Conservation (phyloP, 2,329 filamentous ascomycete species). For the Dactylellina sp. region DNA sequence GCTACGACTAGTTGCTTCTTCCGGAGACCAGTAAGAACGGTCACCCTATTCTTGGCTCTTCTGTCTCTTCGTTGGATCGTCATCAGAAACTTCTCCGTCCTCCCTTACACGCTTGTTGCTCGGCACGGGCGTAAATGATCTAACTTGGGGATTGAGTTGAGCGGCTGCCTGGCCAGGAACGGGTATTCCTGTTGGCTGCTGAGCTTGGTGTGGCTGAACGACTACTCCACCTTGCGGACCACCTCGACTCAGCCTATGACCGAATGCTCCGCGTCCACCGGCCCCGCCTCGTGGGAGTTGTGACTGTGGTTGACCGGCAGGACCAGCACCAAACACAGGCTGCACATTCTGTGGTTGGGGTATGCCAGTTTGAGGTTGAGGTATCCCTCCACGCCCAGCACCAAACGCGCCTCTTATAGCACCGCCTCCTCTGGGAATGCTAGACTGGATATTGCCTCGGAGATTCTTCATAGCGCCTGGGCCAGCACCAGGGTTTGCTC, state of each 20-base stretch:
- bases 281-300: constrained; percentile 50
- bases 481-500: constrained; percentile 57
- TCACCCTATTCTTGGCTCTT: constrained; percentile 49
- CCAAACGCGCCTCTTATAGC: constrained; percentile 42
- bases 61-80: constrained; percentile 48
- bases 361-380: constrained; percentile 25
- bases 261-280: constrained; percentile 50
- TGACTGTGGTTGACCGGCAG: constrained; percentile 38
- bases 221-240: constrained; percentile 23
- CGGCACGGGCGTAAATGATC: constrained; percentile 30
- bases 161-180: constrained; percentile 34
- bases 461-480: constrained; percentile 58
- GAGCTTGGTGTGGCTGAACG: constrained; percentile 37
- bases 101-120: constrained; percentile 43
- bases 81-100: constrained; percentile 40
- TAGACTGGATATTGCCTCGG: constrained; percentile 58
- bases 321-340: constrained; percentile 23
- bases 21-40: neutral
- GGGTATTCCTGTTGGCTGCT: constrained; percentile 39
- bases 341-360: constrained; percentile 29
- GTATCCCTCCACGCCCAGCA: constrained; percentile 37
- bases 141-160: constrained; percentile 28
- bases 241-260: constrained; percentile 51
- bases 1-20: neutral
- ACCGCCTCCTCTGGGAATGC: constrained; percentile 59